Evolutionary conservation across 2,329 filamentous ascomycete species (phyloP).

Genomic region (Pseudocercospora eumusae): DNA sequence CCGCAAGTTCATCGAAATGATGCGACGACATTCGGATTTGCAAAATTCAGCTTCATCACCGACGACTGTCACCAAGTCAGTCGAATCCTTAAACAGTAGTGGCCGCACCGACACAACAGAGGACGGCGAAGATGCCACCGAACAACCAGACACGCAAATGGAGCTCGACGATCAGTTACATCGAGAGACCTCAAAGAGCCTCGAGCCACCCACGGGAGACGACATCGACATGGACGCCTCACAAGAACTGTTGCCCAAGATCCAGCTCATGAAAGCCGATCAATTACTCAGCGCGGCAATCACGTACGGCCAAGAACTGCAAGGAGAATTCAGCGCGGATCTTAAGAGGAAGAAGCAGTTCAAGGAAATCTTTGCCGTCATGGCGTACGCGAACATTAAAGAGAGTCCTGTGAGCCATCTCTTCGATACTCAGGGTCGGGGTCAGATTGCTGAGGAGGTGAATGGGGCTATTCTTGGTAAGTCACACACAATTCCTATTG

Average conservation of each 20-base stretch:
- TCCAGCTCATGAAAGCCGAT: conserved; percentile 39
- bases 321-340: conserved; percentile 74
- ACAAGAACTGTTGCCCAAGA: conserved; percentile 33
- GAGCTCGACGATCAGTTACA: conserved; percentile 58
- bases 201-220: conserved; percentile 31
- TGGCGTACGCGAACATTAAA: conserved; percentile 82
- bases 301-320: conserved; percentile 75
- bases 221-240: conserved; percentile 40
- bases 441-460: conserved; percentile 83
- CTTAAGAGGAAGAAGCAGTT: conserved; percentile 72
- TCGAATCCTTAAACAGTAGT: conserved; percentile 36
- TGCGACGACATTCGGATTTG: conserved; percentile 70
- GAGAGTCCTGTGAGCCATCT: conserved; percentile 76
- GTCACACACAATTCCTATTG: conserved; percentile 38
- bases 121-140: conserved; percentile 49
- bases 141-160: conserved; percentile 52
- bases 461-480: conserved; percentile 89
- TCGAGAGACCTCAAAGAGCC: conserved; percentile 31
- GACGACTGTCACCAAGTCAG: conserved; percentile 32
- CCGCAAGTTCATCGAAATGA: conserved; percentile 94
- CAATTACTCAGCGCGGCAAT: conserved; percentile 70
- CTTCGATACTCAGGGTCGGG: conserved; percentile 72
- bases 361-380: conserved; percentile 80
- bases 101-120: conserved; percentile 26
- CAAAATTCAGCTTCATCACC: conserved; percentile 46